A percentile compares a stretch with the other conserved stretches of the same genome.
Evolutionary conservation across 2,329 filamentous ascomycete species (phyloP).

Genomic region (Chrysoporthe deuterocubensis): DNA sequence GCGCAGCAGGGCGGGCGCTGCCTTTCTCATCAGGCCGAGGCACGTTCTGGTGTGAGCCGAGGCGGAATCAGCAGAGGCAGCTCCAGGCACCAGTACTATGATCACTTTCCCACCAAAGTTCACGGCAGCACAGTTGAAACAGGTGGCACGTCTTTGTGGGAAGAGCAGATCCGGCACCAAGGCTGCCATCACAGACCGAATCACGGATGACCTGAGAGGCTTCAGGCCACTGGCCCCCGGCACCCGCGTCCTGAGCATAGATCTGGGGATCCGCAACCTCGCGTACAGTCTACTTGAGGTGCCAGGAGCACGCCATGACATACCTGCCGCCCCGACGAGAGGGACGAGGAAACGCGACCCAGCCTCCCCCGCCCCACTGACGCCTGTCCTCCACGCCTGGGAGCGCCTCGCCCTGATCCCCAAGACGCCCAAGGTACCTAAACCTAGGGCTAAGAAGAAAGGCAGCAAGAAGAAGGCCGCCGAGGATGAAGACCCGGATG

Average conservation of each 20-base stretch:
- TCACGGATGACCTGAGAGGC: slow-evolving; percentile 45
- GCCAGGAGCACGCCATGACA: neutral
- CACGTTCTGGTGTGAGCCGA: too few relatives aligned
- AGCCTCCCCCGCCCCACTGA: slow-evolving; percentile 12
- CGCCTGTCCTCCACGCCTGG: slow-evolving; percentile 33
- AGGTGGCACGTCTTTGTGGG: slow-evolving; percentile 23
- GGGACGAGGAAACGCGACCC: neutral
- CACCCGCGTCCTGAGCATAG: slow-evolving; percentile 72
- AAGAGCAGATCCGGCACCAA: slow-evolving; percentile 56
- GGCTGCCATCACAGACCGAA: slow-evolving; percentile 52
- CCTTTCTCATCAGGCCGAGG: too few relatives aligned
- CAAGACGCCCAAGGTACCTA: slow-evolving; percentile 24
- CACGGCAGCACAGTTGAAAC: slow-evolving; percentile 17
- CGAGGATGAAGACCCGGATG: neutral
- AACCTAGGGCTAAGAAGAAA: neutral
- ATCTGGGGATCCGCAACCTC: slow-evolving; percentile 83
- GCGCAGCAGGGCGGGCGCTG: neutral
- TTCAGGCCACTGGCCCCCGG: slow-evolving; percentile 30
- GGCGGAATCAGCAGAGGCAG: too few relatives aligned
- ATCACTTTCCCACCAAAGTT: slow-evolving; percentile 21
- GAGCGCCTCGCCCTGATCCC: slow-evolving; percentile 32
- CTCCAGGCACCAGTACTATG: slow-evolving; percentile 8
- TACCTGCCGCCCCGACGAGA: neutral
- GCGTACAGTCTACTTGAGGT: slow-evolving; percentile 67
- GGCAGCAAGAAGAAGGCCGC: neutral